A percentile compares a stretch with the other conserved stretches of the same genome.
phyloP scores from a whole-genome alignment of 371 early-diverging fungal genomes.

The Apophysomyces variabilis region DNA sequence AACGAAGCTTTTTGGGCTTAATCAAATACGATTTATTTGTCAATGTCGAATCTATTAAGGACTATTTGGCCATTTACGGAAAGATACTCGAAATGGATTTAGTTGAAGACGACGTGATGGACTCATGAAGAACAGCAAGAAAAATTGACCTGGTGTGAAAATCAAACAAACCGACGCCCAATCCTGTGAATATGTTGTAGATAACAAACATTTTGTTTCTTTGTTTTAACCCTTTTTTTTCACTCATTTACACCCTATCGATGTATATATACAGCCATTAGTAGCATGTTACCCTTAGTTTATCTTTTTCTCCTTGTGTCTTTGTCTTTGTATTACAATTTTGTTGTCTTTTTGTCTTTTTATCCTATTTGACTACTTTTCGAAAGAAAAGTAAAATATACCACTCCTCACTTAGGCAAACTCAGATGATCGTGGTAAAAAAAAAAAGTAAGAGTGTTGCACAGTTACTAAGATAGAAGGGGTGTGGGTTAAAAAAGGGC shows the following conservation, averaged over 20 bases:
- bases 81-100: conserved; percentile 53
- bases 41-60: conserved; percentile 46
- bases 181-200: conserved; percentile 8
- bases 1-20: conserved; percentile 51
- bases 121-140: background rate
- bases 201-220: background rate
- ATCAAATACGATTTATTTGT: conserved; percentile 55
- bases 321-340: background rate
- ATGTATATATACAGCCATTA: too few relatives aligned
- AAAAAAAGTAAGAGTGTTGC: background rate
- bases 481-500: background rate
- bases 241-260: too few relatives aligned
- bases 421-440: conserved; percentile 11
- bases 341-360: background rate
- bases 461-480: background rate
- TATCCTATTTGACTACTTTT: conserved; percentile 2
- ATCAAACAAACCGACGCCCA: conserved; percentile 5
- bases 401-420: background rate
- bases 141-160: background rate
- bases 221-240: background rate
- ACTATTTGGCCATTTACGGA: conserved; percentile 50
- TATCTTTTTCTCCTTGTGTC: background rate
- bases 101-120: conserved; percentile 36
- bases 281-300: too few relatives aligned
- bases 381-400: background rate